Percentiles rank a stretch among this genome's conserved stretches.
These are phyloP conservation scores for Eucalyptus tenuipes DNA, from an alignment of 345 rosid genomes.

Conservation along the genomic window DNA sequence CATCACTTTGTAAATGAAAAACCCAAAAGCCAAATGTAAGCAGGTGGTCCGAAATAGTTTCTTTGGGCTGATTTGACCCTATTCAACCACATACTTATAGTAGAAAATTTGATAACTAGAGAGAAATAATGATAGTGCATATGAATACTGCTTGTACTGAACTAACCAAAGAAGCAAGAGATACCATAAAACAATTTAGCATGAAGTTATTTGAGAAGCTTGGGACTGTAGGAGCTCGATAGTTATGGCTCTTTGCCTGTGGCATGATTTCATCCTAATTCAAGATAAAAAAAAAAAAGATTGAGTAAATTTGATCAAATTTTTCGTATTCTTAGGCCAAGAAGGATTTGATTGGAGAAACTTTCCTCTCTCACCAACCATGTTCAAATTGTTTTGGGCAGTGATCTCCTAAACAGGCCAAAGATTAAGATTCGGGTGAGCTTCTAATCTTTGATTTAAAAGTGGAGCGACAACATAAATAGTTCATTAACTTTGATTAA, in stretches of 20 bases:
- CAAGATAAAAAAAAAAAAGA: rapidly evolving
- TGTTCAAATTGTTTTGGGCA: background rate
- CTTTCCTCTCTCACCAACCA: background rate
- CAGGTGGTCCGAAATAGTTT: rapidly evolving
- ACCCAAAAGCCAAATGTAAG: background rate
- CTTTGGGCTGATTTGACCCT: background rate
- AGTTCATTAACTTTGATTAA: too few species aligned
- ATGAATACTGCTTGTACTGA: rapidly evolving
- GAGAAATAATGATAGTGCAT: background rate
- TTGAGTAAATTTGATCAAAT: background rate
- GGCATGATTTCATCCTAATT: background rate
- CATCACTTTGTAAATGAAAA: too few species aligned
- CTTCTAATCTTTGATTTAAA: too few species aligned
- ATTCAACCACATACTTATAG: background rate
- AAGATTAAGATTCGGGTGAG: background rate
- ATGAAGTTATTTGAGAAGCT: background rate
- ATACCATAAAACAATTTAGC: too few species aligned
- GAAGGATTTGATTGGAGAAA: background rate
- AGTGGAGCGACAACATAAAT: rapidly evolving
- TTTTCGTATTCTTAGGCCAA: rapidly evolving
- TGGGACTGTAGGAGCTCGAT: rapidly evolving
- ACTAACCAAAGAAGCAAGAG: background rate
- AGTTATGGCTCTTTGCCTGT: rapidly evolving
- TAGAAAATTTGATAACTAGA: background rate
- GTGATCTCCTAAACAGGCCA: rapidly evolving